A percentile compares a stretch with the other conserved stretches of the same genome.
These are phyloP conservation scores for Lodderomyces beijingensis DNA, from an alignment of 1,139 yeast species.

Conservation along the genomic window DNA sequence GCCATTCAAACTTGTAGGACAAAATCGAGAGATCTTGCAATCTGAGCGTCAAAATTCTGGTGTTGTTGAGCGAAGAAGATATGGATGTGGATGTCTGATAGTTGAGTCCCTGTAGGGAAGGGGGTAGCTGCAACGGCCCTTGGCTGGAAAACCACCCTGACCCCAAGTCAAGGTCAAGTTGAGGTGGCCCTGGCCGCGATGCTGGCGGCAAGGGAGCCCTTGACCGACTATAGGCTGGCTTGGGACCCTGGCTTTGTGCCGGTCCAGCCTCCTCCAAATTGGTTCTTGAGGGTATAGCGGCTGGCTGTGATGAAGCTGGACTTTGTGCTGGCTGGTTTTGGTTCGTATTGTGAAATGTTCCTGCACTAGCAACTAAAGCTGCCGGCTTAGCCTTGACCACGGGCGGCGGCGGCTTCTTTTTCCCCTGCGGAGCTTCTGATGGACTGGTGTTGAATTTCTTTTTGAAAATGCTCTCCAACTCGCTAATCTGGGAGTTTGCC, in stretches of 20 bases:
- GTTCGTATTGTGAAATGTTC: too few relatives aligned
- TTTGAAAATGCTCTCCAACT: conserved; percentile 11
- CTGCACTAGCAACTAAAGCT: too few relatives aligned
- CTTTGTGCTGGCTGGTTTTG: too few relatives aligned
- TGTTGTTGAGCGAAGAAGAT: conserved; percentile 13
- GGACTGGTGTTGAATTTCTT: conserved; percentile 11
- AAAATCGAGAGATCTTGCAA: conserved; percentile 50
- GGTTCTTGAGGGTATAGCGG: too few relatives aligned
- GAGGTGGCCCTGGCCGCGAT: conserved; percentile 23
- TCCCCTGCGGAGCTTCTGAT: conserved; percentile 1
- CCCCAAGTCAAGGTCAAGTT: conserved; percentile 36
- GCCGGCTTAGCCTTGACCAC: conserved; percentile 6
- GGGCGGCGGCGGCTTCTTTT: conserved; percentile 4
- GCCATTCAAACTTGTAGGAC: conserved; percentile 47
- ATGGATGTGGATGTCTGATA: conserved; percentile 25
- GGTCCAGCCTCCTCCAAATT: too few relatives aligned
- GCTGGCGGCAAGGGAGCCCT: conserved; percentile 15
- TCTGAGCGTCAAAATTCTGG: conserved; percentile 31
- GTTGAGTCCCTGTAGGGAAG: conserved; percentile 30
- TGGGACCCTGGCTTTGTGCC: too few relatives aligned
- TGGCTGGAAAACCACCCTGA: conserved; percentile 43
- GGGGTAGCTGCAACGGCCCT: conserved; percentile 29
- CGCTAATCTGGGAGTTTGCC: too few relatives aligned
- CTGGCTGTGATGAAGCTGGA: too few relatives aligned
- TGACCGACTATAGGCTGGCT: too few relatives aligned